Evolutionary conservation across 352 stramenopile genomes (phyloP), one percentile per base, ranked within the genome.

Genomic region (Phytophthora melonis): DNA sequence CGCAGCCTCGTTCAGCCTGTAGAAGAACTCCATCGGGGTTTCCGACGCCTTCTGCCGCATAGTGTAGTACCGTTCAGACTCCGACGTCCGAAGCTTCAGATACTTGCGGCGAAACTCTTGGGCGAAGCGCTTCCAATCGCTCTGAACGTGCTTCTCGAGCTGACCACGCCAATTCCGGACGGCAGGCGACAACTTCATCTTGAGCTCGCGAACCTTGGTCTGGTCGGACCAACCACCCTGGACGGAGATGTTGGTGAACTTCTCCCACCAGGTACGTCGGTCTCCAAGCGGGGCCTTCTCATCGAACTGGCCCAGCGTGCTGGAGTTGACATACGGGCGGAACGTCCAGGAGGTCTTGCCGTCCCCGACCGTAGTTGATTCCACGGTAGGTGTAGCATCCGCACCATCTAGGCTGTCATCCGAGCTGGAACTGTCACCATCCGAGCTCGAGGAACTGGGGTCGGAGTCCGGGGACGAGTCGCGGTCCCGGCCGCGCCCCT

Each of bases 161-260:
- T 59, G 53, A 16, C 27, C 53, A 6, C 18, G 18, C 53, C 53
- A 59, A 19, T 59, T 59, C 5, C 53, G 53, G 11, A 59, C 53
- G 3, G 25, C 27, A 23, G 53, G 27, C 4, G 53, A 45, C 30
- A 45, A 18, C 36, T 45, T 45, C 36, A 45, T 45, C 36, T 16
- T 45, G 10, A 45, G 9, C 36, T 45, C 36, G 9, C n/a, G 34
- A 19, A 39, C 21, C 23, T 39, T 57, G 21, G 34, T 36, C 11
- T 45, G 9, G 36, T 45, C 16, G 11, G 50, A 36, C 50, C 50
- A 16, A n/a, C n/a, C n/a, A n/a, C n/a, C n/a, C n/a, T n/a, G n/a
- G n/a, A n/a, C n/a, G n/a, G n/a, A n/a, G n/a, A n/a, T n/a, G n/a
- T n/a, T n/a, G n/a, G n/a, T n/a, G n/a, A n/a, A n/a, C n/a, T n/a